Conservation (phyloP, 495 filamentous ascomycete species). For the Articulospora tetracladia region DNA sequence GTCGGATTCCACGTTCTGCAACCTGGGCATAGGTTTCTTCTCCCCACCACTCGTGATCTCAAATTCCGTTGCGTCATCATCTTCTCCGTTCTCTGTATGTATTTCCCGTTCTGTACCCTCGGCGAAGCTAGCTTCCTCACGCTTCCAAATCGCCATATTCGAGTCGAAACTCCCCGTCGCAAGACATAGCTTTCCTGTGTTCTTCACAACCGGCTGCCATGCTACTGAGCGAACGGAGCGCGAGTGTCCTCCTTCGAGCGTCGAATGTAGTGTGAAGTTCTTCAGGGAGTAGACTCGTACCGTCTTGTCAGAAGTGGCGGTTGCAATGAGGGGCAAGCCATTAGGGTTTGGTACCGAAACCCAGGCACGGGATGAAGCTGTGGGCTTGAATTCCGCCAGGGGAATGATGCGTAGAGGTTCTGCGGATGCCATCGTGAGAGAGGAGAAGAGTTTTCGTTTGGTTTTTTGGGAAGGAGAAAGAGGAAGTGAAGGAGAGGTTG, state of each 20-base stretch:
- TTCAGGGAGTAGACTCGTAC: slow-evolving; percentile 84
- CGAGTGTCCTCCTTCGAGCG: slow-evolving; percentile 83
- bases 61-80: slow-evolving; percentile 23
- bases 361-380: slow-evolving; percentile 83
- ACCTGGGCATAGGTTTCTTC: slow-evolving; percentile 9
- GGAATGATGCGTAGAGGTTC: not conserved
- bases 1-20: slow-evolving; percentile 38
- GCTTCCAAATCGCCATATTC: slow-evolving; percentile 83
- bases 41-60: slow-evolving; percentile 28
- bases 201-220: slow-evolving; percentile 70
- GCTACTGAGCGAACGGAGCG: slow-evolving; percentile 74
- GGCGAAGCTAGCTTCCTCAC: slow-evolving; percentile 42
- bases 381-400: slow-evolving; percentile 47
- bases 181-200: slow-evolving; percentile 61
- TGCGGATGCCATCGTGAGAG: slow-evolving; percentile 1
- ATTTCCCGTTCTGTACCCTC: slow-evolving; percentile 14
- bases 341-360: slow-evolving; percentile 78
- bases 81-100: slow-evolving; percentile 11
- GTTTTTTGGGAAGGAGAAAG: not conserved
- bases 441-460: not conserved
- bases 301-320: slow-evolving; percentile 78
- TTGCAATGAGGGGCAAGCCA: slow-evolving; percentile 77
- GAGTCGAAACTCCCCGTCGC: slow-evolving; percentile 90
- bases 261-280: slow-evolving; percentile 71
- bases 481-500: not conserved